Evolutionary conservation across 495 filamentous ascomycete genomes (phyloP).

Genomic region (Daldinia bambusicola): DNA sequence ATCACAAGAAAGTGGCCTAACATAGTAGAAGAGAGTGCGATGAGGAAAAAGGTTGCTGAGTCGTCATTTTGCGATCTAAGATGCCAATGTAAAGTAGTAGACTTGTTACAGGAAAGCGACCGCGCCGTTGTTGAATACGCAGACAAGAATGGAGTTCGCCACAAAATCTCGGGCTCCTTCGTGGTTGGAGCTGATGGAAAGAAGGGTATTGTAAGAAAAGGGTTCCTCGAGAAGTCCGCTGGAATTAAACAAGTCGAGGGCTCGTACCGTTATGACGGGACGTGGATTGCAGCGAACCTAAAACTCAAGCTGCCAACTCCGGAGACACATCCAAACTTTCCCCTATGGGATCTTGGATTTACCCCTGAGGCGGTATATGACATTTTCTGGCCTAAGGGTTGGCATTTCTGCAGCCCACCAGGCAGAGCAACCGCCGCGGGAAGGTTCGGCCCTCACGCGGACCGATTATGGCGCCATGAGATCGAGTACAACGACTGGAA

Average conservation of each 20-base stretch:
- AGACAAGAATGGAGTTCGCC: slow-evolving; percentile 43
- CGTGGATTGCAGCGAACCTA: slow-evolving; percentile 65
- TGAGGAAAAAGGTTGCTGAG: slow-evolving; percentile 34
- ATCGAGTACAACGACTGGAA: slow-evolving; percentile 52
- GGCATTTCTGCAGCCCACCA: slow-evolving; percentile 60
- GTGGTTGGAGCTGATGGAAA: slow-evolving; percentile 64
- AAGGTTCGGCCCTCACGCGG: slow-evolving; percentile 57
- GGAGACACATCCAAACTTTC: slow-evolving; percentile 61
- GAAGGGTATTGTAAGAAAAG: slow-evolving; percentile 60
- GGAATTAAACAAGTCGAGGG: slow-evolving; percentile 54
- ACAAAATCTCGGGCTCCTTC: slow-evolving; percentile 50
- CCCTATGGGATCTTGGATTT: slow-evolving; percentile 61
- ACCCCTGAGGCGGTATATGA: slow-evolving; percentile 62
- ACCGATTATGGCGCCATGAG: slow-evolving; percentile 63
- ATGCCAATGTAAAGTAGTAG: slow-evolving; percentile 49
- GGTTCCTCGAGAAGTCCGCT: slow-evolving; percentile 59
- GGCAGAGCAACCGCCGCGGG: slow-evolving; percentile 58
- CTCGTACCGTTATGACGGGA: slow-evolving; percentile 59
- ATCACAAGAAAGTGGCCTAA: not conserved
- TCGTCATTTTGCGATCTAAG: slow-evolving; percentile 49
- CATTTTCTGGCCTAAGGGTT: slow-evolving; percentile 60
- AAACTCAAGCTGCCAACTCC: slow-evolving; percentile 57
- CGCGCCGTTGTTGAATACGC: slow-evolving; percentile 52
- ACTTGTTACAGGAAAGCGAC: slow-evolving; percentile 47
- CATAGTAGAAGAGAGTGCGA: slow-evolving; percentile 41